Percentiles rank a stretch among this genome's conserved stretches.
Conservation (phyloP, 306 rosid species). For the Pterocarpus santalinus region DNA sequence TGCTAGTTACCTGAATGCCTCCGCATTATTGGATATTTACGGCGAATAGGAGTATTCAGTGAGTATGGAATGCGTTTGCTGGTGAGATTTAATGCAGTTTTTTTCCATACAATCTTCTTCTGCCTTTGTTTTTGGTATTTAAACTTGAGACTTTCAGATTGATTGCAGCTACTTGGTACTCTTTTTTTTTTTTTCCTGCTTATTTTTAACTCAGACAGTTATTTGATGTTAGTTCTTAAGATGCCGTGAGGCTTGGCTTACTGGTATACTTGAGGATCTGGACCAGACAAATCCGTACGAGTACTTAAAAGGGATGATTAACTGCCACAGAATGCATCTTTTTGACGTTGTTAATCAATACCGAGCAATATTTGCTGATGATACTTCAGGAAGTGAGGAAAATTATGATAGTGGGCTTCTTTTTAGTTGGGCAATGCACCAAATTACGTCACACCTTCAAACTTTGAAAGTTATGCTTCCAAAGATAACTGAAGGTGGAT, state of each 20-base stretch:
- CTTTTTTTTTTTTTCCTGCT: slow-evolving; percentile 9
- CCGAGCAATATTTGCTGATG: slow-evolving; percentile 97
- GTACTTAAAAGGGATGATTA: slow-evolving; percentile 89
- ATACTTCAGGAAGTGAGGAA: slow-evolving; percentile 97
- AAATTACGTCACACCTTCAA: slow-evolving; percentile 84
- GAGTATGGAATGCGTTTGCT: slow-evolving; percentile 98
- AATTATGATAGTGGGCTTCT: slow-evolving; percentile 97
- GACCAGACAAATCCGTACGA: slow-evolving; percentile 90
- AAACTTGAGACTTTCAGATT: slow-evolving; percentile 31
- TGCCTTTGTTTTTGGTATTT: slow-evolving; percentile 34
- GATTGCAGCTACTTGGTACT: slow-evolving; percentile 7
- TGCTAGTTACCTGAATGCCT: slow-evolving; percentile 93
- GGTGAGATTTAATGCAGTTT: slow-evolving; percentile 56
- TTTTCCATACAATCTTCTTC: slow-evolving; percentile 27
- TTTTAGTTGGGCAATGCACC: slow-evolving; percentile 99
- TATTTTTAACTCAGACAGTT: slow-evolving; percentile 41
- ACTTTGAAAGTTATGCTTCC: slow-evolving; percentile 90
- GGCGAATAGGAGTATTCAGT: slow-evolving; percentile 91
- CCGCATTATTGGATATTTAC: slow-evolving; percentile 91
- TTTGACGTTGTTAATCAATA: slow-evolving; percentile 98
- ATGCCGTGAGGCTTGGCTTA: slow-evolving; percentile 98
- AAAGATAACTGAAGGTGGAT: slow-evolving; percentile 94
- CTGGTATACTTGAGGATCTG: slow-evolving; percentile 94
- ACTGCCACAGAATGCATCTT: slow-evolving; percentile 96
- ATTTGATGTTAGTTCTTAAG: slow-evolving; percentile 79